Percentiles rank a stretch among this genome's conserved stretches.
Conservation (phyloP, 495 filamentous ascomycete genomes). For the Podospora pseudoanserina region DNA sequence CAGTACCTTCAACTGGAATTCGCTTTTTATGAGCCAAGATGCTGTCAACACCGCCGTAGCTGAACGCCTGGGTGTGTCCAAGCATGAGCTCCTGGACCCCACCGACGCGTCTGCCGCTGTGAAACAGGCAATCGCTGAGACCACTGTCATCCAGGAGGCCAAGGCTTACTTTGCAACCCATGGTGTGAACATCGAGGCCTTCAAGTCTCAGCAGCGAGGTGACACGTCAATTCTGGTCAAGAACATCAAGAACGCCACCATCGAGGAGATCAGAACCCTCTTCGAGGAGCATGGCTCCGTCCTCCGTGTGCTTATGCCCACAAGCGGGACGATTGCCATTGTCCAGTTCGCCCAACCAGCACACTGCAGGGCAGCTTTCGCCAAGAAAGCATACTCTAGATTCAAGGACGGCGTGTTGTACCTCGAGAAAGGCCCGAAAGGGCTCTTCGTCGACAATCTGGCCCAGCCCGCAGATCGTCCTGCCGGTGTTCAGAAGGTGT, state of each 20-base stretch:
- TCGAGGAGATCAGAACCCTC: conserved; percentile 60
- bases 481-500: conserved; percentile 40
- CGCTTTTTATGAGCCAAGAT: conserved; percentile 96
- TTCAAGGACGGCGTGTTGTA: conserved; percentile 90
- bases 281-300: conserved; percentile 73
- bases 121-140: conserved; percentile 95
- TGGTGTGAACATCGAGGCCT: conserved; percentile 86
- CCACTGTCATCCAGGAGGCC: conserved; percentile 91
- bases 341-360: conserved; percentile 76
- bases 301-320: conserved; percentile 79
- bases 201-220: conserved; percentile 76
- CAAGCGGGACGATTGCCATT: conserved; percentile 87
- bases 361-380: conserved; percentile 77
- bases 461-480: conserved; percentile 28
- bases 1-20: conserved; percentile 91
- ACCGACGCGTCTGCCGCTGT: conserved; percentile 90
- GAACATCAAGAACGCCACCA: conserved; percentile 81
- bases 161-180: conserved; percentile 83
- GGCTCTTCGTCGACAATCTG: conserved; percentile 59
- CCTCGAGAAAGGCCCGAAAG: conserved; percentile 87
- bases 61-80: conserved; percentile 78
- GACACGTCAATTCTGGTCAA: conserved; percentile 90
- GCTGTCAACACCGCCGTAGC: conserved; percentile 90
- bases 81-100: conserved; percentile 87
- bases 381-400: conserved; percentile 76